A percentile compares a stretch with the other conserved stretches of the same genome.
These are phyloP conservation scores for Phaeosphaeriaceae sp. DNA, from an alignment of 2,329 filamentous ascomycete genomes.

Conservation along the genomic window DNA sequence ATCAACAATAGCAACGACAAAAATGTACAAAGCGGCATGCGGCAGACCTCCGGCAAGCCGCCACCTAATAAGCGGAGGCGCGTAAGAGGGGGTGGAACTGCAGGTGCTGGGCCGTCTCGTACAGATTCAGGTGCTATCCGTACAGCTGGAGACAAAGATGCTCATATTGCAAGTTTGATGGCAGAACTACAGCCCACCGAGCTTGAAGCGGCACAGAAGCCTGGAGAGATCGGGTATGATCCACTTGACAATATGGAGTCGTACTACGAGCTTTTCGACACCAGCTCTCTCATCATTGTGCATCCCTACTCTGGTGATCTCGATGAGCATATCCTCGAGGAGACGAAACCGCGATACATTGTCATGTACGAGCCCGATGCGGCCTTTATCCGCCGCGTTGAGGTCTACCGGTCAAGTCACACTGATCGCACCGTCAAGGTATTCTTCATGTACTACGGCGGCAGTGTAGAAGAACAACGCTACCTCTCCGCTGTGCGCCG, in stretches of 20 bases:
- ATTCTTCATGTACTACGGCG: slow-evolving; percentile 96
- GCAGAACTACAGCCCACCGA: slow-evolving; percentile 83
- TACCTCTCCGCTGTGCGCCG: slow-evolving; percentile 89
- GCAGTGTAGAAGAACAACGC: slow-evolving; percentile 92
- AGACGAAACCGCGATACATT: slow-evolving; percentile 90
- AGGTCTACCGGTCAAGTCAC: slow-evolving; percentile 95
- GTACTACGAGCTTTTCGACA: slow-evolving; percentile 89
- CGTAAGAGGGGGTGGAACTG: slow-evolving; percentile 76
- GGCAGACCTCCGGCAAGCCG: slow-evolving; percentile 62
- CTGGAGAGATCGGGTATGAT: slow-evolving; percentile 73
- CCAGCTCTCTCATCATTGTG: slow-evolving; percentile 85
- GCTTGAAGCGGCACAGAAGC: slow-evolving; percentile 75
- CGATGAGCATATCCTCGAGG: slow-evolving; percentile 95
- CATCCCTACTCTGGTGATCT: slow-evolving; percentile 95
- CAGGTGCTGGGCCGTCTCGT: slow-evolving; percentile 65
- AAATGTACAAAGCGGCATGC: slow-evolving; percentile 53
- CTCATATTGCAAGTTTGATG: slow-evolving; percentile 82
- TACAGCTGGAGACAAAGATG: slow-evolving; percentile 81
- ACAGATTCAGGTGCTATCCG: slow-evolving; percentile 75
- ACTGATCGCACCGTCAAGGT: slow-evolving; percentile 86
- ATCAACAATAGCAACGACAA: slow-evolving; percentile 71
- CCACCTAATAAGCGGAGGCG: slow-evolving; percentile 87
- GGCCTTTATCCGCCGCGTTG: slow-evolving; percentile 90
- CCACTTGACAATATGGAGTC: slow-evolving; percentile 90
- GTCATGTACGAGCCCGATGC: slow-evolving; percentile 99